Evolutionary conservation across 345 rosid genomes (phyloP), one percentile per base, ranked within the genome.

Genomic region (Hirschfeldia incana): DNA sequence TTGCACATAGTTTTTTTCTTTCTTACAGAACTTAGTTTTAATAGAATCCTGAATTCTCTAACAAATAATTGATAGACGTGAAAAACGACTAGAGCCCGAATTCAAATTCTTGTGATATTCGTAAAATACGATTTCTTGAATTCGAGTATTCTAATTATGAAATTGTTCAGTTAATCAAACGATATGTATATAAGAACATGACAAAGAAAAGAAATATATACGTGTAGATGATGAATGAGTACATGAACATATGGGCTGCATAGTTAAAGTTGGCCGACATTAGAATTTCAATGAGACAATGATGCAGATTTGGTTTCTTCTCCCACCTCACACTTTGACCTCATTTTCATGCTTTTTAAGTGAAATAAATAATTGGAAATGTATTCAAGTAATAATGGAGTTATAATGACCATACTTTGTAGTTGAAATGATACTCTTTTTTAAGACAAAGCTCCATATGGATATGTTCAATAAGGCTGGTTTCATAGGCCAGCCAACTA

Each of bases 281-380:
- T 62, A 75, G 83, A 80, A 80, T 80, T 63, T 80, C 78, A 72
- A 78, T n/a, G 76, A 67, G 73, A 72, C 78, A 64, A 80, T 70
- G 79, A 74, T 74, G 65, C 76, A 70, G 76, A 62, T 75, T 74
- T 11, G 42, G 68, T 75, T 55, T 70, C 76, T 80, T 80, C 46
- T 39, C 55, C 61, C 49, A 74, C 68, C 63, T 80, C 79, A 75
- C 79, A 80, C 53, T 70, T 70, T 32, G 79, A 69, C 79, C 83
- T 79, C 79, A 75, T 69, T 55, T 65, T 27, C 55, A 33, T 74
- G 32, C 39, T 62, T 39, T 69, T 65, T 80, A 55, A 27, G 26
- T 33, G 37, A 34, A 3, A 2, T 10, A 39, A 39, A 39, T 1
- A 39, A 39, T 39, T 39, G 12, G 13, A 39, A 39, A 39, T 39